phyloP scores from a whole-genome alignment of 2,329 filamentous ascomycete species.

The Calonectria montana region DNA sequence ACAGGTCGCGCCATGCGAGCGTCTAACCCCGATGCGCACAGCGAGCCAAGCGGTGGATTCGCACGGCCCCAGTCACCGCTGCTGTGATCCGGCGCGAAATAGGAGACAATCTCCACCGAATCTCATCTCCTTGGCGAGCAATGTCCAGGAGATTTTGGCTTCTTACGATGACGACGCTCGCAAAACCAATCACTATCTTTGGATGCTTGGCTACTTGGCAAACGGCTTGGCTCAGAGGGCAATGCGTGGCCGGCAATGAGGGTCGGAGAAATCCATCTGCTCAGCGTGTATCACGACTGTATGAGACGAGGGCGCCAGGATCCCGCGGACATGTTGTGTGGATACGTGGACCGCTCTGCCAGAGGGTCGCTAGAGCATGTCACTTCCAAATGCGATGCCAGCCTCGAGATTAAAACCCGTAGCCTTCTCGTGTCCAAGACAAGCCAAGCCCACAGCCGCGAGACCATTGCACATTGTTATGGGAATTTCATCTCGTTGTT shows the following conservation, averaged over 20 bases:
- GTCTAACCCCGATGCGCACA: not conserved
- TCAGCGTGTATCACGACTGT: not conserved
- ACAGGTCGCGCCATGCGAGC: not conserved
- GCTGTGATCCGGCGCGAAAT: slow-evolving; percentile 26
- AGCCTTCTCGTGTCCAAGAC: not conserved
- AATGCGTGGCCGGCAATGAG: not conserved
- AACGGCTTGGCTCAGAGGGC: not conserved
- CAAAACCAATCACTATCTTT: slow-evolving; percentile 14
- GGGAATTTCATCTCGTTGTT: slow-evolving; percentile 11
- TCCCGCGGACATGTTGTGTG: slow-evolving; percentile 4
- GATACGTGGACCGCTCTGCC: not conserved
- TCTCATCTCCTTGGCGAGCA: slow-evolving; percentile 29
- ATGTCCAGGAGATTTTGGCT: slow-evolving; percentile 10
- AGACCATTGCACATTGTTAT: not conserved
- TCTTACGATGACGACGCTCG: slow-evolving; percentile 13
- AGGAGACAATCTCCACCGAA: slow-evolving; percentile 44
- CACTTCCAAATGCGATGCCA: slow-evolving; percentile 7
- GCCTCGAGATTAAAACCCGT: slow-evolving; percentile 15
- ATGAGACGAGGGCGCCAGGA: not conserved
- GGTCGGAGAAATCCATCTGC: not conserved
- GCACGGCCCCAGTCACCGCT: slow-evolving; percentile 31
- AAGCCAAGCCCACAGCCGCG: slow-evolving; percentile 12
- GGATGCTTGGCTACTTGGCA: not conserved
- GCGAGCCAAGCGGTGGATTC: not conserved
- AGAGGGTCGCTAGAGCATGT: slow-evolving; percentile 7